phyloP scores from a whole-genome alignment of 1,284 basidiomycete species.

The Cutaneotrichosporon cyanovorans region DNA sequence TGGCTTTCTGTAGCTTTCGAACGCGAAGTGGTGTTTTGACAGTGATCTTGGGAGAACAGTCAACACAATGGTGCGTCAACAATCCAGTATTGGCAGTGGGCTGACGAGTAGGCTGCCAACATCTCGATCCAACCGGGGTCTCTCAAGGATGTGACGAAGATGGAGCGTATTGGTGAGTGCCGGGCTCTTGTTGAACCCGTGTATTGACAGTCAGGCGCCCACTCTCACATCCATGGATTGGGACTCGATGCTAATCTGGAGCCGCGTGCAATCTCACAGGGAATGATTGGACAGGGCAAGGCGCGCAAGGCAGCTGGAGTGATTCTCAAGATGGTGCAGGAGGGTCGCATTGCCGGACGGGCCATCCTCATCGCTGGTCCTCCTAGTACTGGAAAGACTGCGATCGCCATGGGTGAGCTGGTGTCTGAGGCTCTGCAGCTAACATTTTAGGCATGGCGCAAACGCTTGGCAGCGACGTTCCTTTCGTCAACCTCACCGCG shows the following conservation, averaged over 20 bases:
- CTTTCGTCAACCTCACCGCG: constrained; percentile 93
- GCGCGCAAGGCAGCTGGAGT: constrained; percentile 94
- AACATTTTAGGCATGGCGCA: constrained; percentile 77
- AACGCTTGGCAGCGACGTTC: constrained; percentile 83
- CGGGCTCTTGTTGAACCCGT: too few relatives aligned
- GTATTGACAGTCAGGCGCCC: constrained; percentile 58
- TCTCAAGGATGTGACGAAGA: constrained; percentile 82
- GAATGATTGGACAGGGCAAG: constrained; percentile 93
- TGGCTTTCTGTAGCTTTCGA: too few relatives aligned
- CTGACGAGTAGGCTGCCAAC: constrained; percentile 39
- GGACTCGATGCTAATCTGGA: constrained; percentile 86
- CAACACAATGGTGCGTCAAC: constrained; percentile 6
- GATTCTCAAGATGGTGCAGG: constrained; percentile 96
- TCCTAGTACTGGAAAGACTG: constrained; percentile 93
- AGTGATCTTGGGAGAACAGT: background rate
- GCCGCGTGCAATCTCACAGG: constrained; percentile 72
- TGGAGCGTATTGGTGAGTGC: constrained; percentile 83
- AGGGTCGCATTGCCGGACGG: constrained; percentile 86
- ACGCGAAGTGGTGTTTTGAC: too few relatives aligned
- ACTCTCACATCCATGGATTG: constrained; percentile 92
- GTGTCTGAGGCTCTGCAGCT: too few relatives aligned
- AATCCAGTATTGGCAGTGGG: background rate
- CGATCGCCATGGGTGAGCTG: constrained; percentile 78
- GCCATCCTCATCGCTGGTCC: constrained; percentile 95
- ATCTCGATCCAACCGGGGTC: constrained; percentile 45